Conservation (phyloP, 805 yeast genomes). For the Metahyphopichia silvanorum region DNA sequence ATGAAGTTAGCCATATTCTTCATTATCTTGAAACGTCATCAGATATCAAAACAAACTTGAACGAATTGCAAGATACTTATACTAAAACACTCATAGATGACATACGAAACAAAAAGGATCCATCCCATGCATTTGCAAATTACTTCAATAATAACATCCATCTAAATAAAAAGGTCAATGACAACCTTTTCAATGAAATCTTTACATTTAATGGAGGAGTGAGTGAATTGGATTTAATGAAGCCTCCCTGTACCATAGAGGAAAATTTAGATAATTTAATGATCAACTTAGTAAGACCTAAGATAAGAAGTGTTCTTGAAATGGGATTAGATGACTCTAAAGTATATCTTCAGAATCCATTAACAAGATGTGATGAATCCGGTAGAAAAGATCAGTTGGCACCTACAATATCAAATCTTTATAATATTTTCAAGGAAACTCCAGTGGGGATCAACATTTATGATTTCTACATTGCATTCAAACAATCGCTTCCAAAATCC, state of each 20-base stretch:
- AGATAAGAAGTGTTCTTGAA: conserved; percentile 28
- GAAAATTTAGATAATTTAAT: conserved; percentile 38
- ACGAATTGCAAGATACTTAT: conserved; percentile 5
- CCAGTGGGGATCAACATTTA: conserved; percentile 62
- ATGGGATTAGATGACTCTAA: conserved; percentile 28
- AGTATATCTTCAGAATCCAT: conserved; percentile 14
- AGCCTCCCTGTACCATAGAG: conserved; percentile 18
- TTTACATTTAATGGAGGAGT: conserved; percentile 35
- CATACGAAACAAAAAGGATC: no score
- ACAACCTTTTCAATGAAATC: conserved; percentile 35
- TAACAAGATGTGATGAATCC: conserved; percentile 4
- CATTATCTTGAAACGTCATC: conserved; percentile 4
- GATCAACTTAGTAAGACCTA: conserved; percentile 37
- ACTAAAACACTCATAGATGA: conserved; percentile 3
- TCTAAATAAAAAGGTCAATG: conserved; percentile 2
- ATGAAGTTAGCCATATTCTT: conserved; percentile 1
- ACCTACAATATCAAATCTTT: conserved; percentile 58
- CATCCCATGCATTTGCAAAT: not conserved
- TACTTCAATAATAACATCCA: conserved; percentile 2
- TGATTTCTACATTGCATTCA: conserved; percentile 65
- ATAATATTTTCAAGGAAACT: conserved; percentile 75
- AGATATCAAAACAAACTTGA: conserved; percentile 13
- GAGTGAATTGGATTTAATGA: conserved; percentile 11
- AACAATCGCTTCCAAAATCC: conserved; percentile 37
- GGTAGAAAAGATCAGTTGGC: not conserved